A percentile compares a stretch with the other conserved stretches of the same genome.
Evolutionary conservation across 192 early-diverging fungal genomes (phyloP).

Genomic region (Backusella tarrabulga): DNA sequence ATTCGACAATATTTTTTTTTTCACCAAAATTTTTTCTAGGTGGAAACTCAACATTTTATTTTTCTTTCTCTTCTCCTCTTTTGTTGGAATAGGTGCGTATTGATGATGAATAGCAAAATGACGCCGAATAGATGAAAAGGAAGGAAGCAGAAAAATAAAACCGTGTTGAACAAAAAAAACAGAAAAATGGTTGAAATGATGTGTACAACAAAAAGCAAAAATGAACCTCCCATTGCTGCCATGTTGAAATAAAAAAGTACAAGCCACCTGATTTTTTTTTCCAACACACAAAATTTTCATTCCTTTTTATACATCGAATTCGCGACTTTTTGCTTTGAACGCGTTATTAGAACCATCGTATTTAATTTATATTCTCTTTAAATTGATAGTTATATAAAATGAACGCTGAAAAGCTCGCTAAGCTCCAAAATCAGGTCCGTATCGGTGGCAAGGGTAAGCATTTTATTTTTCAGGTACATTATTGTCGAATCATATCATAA

Average conservation of each 20-base stretch:
- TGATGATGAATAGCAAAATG: neutral
- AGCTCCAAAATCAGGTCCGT: slow-evolving; percentile 87
- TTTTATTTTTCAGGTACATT: neutral
- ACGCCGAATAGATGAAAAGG: neutral
- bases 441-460: slow-evolving; percentile 69
- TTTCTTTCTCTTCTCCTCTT: slow-evolving; percentile 5
- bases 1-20: slow-evolving; percentile 1
- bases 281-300: neutral
- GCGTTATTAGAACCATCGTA: neutral
- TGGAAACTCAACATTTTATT: slow-evolving; percentile 4
- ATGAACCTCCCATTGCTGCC: neutral
- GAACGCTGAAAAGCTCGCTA: slow-evolving; percentile 92
- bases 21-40: neutral
- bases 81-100: slow-evolving; percentile 13
- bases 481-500: neutral
- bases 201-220: neutral
- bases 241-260: neutral
- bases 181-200: neutral
- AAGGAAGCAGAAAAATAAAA: neutral
- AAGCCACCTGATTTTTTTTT: slow-evolving; percentile 6
- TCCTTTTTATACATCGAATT: neutral
- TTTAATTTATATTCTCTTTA: neutral
- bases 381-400: slow-evolving; percentile 37
- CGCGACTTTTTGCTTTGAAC: neutral
- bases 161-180: neutral